Conservation (phyloP, 495 filamentous ascomycete species). For the Hypoxylon trugodes region DNA sequence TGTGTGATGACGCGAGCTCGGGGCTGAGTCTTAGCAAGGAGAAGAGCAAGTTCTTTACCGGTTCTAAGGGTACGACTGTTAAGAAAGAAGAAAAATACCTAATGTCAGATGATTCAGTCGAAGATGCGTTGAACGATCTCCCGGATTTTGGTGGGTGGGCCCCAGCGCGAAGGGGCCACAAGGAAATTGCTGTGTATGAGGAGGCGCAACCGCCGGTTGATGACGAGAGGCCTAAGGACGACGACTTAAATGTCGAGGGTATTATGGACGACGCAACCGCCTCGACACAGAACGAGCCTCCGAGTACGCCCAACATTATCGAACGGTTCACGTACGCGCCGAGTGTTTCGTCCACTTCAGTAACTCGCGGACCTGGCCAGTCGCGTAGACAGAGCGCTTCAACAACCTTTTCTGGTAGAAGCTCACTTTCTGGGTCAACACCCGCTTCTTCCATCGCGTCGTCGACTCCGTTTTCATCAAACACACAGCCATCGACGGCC, state of each 20-base stretch:
- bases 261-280: not conserved
- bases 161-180: constrained; percentile 24
- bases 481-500: constrained; percentile 40
- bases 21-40: constrained; percentile 34
- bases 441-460: constrained; percentile 45
- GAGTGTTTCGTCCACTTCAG: not conserved
- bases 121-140: constrained; percentile 53
- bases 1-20: constrained; percentile 51
- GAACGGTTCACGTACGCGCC: constrained; percentile 33
- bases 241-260: not conserved
- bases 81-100: constrained; percentile 43
- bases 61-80: constrained; percentile 22
- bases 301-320: constrained; percentile 33
- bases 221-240: constrained; percentile 14
- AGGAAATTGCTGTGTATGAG: constrained; percentile 41
- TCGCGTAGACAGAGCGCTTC: constrained; percentile 27
- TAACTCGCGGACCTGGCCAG: not conserved
- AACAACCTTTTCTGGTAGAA: constrained; percentile 37
- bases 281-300: not conserved
- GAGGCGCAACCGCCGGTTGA: constrained; percentile 10
- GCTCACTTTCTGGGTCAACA: constrained; percentile 30
- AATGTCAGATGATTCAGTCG: constrained; percentile 58
- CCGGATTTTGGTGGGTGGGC: constrained; percentile 48
- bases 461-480: constrained; percentile 15
- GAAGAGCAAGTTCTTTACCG: constrained; percentile 54